Percentiles rank a stretch among this genome's conserved stretches.
phyloP scores from a whole-genome alignment of 345 rosid species.

The Populus euphratica region DNA sequence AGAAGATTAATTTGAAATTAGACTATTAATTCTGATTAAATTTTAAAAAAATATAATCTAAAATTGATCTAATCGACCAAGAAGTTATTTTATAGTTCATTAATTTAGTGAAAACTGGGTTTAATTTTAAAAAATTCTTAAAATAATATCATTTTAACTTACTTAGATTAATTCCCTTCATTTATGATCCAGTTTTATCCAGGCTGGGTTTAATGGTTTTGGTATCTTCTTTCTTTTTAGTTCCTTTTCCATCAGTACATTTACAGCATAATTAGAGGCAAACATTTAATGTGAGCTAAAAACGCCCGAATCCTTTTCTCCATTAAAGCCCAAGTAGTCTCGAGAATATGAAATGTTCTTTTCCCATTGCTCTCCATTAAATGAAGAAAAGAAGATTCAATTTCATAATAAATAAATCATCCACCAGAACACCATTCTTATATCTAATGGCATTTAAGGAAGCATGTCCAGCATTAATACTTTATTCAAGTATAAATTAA shows the following conservation, averaged over 20 bases:
- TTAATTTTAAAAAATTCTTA: too few relatives aligned
- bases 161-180: too few relatives aligned
- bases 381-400: slow-evolving; percentile 15
- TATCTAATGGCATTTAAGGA: slow-evolving; percentile 26
- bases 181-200: too few relatives aligned
- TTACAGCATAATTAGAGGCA: not conserved
- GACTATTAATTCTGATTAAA: fast-evolving
- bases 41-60: too few relatives aligned
- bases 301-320: slow-evolving; percentile 8
- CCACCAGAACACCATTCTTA: slow-evolving; percentile 8
- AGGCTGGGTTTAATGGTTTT: too few relatives aligned
- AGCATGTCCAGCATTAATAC: slow-evolving; percentile 19
- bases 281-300: not conserved
- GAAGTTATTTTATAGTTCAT: too few relatives aligned
- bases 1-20: too few relatives aligned
- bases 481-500: not conserved
- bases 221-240: too few relatives aligned
- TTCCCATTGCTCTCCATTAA: not conserved
- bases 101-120: too few relatives aligned
- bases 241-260: not conserved
- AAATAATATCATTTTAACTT: too few relatives aligned
- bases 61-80: too few relatives aligned
- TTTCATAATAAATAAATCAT: slow-evolving; percentile 26
- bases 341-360: slow-evolving; percentile 1
- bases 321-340: slow-evolving; percentile 21